Percentiles rank a stretch among this genome's conserved stretches.
Conservation (phyloP, 2,329 filamentous ascomycete genomes). For the Penicillium sp. region DNA sequence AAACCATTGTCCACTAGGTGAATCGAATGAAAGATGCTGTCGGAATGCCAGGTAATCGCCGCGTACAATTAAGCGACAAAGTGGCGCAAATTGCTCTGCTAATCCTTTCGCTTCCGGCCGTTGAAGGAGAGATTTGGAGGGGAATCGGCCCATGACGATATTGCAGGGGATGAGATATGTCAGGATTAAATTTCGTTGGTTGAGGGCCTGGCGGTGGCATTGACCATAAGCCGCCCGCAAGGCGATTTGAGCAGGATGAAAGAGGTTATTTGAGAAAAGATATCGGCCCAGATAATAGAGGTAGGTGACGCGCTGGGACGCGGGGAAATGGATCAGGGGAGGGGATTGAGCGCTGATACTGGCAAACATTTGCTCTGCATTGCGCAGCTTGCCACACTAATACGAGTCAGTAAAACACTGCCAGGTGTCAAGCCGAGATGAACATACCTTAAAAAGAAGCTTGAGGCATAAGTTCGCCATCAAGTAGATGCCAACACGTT, state of each 20-base stretch:
- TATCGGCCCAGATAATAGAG: conserved; percentile 94
- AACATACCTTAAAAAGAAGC: conserved; percentile 75
- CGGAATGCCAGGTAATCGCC: conserved; percentile 78
- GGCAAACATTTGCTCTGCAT: conserved; percentile 84
- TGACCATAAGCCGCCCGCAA: conserved; percentile 80
- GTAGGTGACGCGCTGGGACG: conserved; percentile 84
- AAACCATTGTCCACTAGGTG: conserved; percentile 68
- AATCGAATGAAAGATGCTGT: conserved; percentile 59
- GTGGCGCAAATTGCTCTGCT: conserved; percentile 66
- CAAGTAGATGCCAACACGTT: conserved; percentile 83
- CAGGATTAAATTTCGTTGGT: conserved; percentile 77
- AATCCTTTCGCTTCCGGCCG: conserved; percentile 70
- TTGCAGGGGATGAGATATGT: conserved; percentile 82
- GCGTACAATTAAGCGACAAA: conserved; percentile 69
- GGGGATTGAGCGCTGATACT: conserved; percentile 84
- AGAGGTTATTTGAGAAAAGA: conserved; percentile 82
- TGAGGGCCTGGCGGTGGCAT: conserved; percentile 59
- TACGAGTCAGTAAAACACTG: not conserved
- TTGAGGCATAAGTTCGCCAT: conserved; percentile 90
- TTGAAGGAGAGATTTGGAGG: conserved; percentile 64
- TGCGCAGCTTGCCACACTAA: conserved; percentile 76
- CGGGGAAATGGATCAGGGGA: conserved; percentile 77
- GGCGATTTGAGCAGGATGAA: conserved; percentile 71
- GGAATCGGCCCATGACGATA: conserved; percentile 81
- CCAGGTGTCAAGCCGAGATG: not conserved